These are phyloP conservation scores for Barnettozyma siamensis DNA, from an alignment of 805 yeast species.

Conservation along the genomic window DNA sequence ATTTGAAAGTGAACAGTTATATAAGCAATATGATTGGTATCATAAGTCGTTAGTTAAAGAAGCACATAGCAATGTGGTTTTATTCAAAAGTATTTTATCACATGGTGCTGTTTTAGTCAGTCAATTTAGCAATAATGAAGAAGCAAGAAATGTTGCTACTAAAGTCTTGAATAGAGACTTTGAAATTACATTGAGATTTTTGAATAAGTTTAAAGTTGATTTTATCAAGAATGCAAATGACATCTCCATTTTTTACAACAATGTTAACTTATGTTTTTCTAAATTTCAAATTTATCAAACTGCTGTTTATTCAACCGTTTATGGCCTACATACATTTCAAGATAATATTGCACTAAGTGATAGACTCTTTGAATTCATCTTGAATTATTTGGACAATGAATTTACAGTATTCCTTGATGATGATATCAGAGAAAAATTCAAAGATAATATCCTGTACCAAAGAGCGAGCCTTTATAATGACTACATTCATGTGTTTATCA, in stretches of 20 bases:
- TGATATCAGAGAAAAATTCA: constrained; percentile 8
- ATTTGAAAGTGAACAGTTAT: constrained; percentile 19
- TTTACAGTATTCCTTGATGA: constrained; percentile 15
- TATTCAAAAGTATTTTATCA: constrained; percentile 22
- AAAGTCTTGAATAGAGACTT: constrained; percentile 17
- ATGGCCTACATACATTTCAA: constrained; percentile 18
- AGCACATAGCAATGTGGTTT: constrained; percentile 20
- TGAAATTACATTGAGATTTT: constrained; percentile 22
- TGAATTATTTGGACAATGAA: constrained; percentile 16
- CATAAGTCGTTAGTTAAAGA: constrained; percentile 16
- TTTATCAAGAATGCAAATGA: constrained; percentile 9
- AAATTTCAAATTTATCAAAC: constrained; percentile 23
- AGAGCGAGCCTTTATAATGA: constrained; percentile 18
- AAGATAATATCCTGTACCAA: constrained; percentile 12
- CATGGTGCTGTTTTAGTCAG: constrained; percentile 19
- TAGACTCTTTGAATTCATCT: constrained; percentile 19
- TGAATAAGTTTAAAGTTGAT: constrained; percentile 21
- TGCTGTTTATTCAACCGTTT: constrained; percentile 18
- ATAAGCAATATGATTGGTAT: constrained; percentile 19
- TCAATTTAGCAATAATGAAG: constrained; percentile 9
- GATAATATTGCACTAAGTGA: constrained; percentile 20
- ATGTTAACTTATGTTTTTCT: constrained; percentile 21
- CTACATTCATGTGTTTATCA: constrained; percentile 19
- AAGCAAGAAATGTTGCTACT: constrained; percentile 11
- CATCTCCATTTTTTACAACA: constrained; percentile 14